Evolutionary conservation across 176 grass and related monocot genomes (phyloP), one percentile per base, ranked within the genome.

Genomic region (Poa annua): DNA sequence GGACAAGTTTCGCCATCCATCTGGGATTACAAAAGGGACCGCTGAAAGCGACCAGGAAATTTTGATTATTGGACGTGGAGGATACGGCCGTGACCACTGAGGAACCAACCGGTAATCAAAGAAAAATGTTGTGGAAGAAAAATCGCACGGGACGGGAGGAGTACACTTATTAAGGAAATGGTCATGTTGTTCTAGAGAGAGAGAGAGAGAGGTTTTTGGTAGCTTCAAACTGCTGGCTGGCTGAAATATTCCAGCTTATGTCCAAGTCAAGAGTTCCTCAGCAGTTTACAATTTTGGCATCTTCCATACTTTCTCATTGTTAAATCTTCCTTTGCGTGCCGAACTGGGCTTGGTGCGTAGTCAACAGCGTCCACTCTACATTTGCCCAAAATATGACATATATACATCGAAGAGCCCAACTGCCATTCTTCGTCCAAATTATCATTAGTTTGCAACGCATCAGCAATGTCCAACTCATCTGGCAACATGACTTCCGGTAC

Each of bases 321-420:
- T 12, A 48, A 48, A 48, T 3, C 45, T 48, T 48, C 45, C 45
- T 48, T 48, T 48, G 8, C 45, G 12, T 49, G 47, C 47, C 47
- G 47, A 49, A 49, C 47, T 49, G 13, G 3, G 44, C 2, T 47
- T 47, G 2, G 2, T 13, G 44, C 10, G 10, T 45, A 49, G 76
- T 84, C 68, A 80, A 75, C 66, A 75, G 62, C 70, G 1, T 85
- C 59, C 61, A 50, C 80, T 15, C 57, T 71, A 64, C 7, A 24
- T 51, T 32, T 9, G 53, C 68, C 38, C 15, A 33, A 63, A 73
- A 38, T 29, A 73, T 7, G 24, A 4, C 47, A 83, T 26, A 51
- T 44, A 88, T 26, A 51, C 54, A 88, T 38, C 25, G 4, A 80
- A 74, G 75, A 56, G 14, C 13, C 75, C 12, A 20, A 17, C 35